Base-by-base conservation (phyloP, 1,139 yeast genomes). In the Suhomyces bribrorum region DNA sequence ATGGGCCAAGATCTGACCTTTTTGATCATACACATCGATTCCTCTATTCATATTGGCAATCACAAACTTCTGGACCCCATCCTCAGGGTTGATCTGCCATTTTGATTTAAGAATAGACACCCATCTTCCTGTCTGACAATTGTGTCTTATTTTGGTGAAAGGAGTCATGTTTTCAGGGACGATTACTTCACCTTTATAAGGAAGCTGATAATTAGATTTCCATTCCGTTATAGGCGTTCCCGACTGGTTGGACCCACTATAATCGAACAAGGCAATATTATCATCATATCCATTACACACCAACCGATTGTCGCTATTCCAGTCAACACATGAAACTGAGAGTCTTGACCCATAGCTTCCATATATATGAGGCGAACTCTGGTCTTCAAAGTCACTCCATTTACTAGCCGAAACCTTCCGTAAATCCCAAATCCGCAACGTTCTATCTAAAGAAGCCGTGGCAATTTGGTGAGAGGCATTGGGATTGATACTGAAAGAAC, bases 61-160 rank as follows among this genome's bases (percentile, higher is more conserved):
- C 15, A 84, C 86, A 59, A 90, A 88, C 50, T 90, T 89, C 47
- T 88, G 86, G 23, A 79, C 70, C 2, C 84, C 82, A 50, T 87
- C 96, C 22, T 61, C 66, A 0, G 95, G 95, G 13, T 67, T 57
- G 2, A 58, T 51, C 43, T 87, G 96, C 94, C 97, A 92, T 52
- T 80, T 75, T 0, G 96, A 81, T 53, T 89, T 88, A 40, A 92
- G 67, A 36, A 92, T 90, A 1, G 96, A 83, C 1, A 92, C 96
- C 98, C 98, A 92, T 46, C 96, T 69, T 0, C 98, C 97, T 0
- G 96, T 85, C 59, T 90, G 96, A 63, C 97, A 92, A 53, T 90
- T 90, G 59, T 92, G 97, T 44, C 77, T 78, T 36, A 92, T 71
- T 8, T 78, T 78, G 20, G 77, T 73, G 26, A 73, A 57, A 0